These are phyloP conservation scores for Pontederia crassipes DNA, from an alignment of 176 grass and related monocot species.

Conservation along the genomic window DNA sequence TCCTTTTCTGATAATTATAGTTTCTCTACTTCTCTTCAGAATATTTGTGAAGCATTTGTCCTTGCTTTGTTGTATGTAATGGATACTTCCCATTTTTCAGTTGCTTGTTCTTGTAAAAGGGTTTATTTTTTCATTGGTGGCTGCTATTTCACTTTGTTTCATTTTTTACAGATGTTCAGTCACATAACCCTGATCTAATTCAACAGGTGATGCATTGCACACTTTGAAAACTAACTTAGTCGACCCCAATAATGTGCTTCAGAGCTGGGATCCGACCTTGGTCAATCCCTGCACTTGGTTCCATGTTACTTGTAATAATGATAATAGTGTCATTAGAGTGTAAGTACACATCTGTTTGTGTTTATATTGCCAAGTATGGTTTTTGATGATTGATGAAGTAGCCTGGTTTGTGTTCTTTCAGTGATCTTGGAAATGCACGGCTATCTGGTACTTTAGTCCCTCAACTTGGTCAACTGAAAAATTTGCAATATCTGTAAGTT, in stretches of 20 bases:
- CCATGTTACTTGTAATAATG: constrained; percentile 22
- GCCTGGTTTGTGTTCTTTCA: background rate
- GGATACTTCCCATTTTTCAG: too few relatives aligned
- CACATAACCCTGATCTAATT: too few relatives aligned
- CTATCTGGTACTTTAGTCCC: constrained; percentile 20
- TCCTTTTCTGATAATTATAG: too few relatives aligned
- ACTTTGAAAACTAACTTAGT: constrained; percentile 17
- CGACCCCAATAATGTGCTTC: constrained; percentile 23
- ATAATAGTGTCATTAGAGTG: constrained; percentile 24
- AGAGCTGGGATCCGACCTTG: constrained; percentile 9
- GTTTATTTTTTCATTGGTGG: too few relatives aligned
- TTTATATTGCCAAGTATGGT: background rate
- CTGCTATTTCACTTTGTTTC: too few relatives aligned
- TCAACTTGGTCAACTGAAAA: constrained; percentile 18
- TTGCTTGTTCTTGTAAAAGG: too few relatives aligned
- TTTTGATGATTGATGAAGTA: background rate
- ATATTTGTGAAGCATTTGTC: too few relatives aligned
- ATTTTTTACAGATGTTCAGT: too few relatives aligned
- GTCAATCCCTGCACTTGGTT: constrained; percentile 22
- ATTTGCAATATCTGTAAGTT: constrained; percentile 21
- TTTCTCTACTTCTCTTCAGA: too few relatives aligned
- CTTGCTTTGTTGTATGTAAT: too few relatives aligned
- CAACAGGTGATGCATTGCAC: constrained; percentile 19
- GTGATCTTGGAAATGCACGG: constrained; percentile 17
- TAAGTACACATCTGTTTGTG: constrained; percentile 8